Evolutionary conservation across 1,139 yeast species (phyloP).

Genomic region (Yamadazyma diospyri): DNA sequence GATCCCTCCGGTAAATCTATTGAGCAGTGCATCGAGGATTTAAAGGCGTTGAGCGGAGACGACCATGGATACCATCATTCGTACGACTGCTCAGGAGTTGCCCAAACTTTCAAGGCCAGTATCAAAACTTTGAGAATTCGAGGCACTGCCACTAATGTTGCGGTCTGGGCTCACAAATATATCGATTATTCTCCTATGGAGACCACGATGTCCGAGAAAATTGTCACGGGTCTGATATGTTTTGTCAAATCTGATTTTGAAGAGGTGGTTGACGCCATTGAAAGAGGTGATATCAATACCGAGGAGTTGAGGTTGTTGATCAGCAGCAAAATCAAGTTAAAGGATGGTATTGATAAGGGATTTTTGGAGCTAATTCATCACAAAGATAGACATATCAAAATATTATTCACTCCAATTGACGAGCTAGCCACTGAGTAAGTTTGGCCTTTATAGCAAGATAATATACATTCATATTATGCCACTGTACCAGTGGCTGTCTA

Average conservation of each 20-base stretch:
- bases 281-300: slow-evolving; percentile 23
- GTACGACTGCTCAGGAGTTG: slow-evolving; percentile 63
- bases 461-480: no score
- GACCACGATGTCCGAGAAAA: slow-evolving; percentile 34
- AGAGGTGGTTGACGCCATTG: slow-evolving; percentile 31
- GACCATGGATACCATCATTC: slow-evolving; percentile 55
- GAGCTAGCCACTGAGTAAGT: slow-evolving; percentile 5
- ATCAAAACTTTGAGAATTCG: slow-evolving; percentile 51
- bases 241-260: slow-evolving; percentile 35
- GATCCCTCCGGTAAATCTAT: slow-evolving; percentile 42
- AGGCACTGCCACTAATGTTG: slow-evolving; percentile 63
- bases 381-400: slow-evolving; percentile 36
- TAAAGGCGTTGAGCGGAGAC: slow-evolving; percentile 38
- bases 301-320: slow-evolving; percentile 26
- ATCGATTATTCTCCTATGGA: slow-evolving; percentile 36
- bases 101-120: slow-evolving; percentile 50
- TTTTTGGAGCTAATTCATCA: slow-evolving; percentile 31
- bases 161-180: slow-evolving; percentile 49
- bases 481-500: no score
- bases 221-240: slow-evolving; percentile 40
- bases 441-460: background rate
- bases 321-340: slow-evolving; percentile 32
- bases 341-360: slow-evolving; percentile 33
- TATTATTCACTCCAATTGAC: slow-evolving; percentile 26
- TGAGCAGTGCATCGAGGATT: slow-evolving; percentile 26